These are phyloP conservation scores for Taphrina deformans DNA, from an alignment of 1,139 yeast genomes.

Conservation along the genomic window DNA sequence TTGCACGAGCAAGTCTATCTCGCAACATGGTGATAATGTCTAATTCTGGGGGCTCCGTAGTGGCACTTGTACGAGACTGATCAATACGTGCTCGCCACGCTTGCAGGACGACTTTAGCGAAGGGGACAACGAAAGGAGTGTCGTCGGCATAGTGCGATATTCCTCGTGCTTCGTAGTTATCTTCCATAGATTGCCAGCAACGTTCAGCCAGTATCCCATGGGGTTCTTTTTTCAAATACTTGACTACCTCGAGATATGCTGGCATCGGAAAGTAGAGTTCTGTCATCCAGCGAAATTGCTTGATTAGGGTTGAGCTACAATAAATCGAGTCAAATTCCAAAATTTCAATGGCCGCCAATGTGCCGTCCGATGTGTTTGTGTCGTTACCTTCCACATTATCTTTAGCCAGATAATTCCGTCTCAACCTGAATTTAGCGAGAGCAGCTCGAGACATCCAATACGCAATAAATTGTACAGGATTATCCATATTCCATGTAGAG, in stretches of 20 bases:
- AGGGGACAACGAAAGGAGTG: background rate
- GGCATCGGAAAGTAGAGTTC: background rate
- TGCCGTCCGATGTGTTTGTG: background rate
- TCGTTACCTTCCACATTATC: background rate
- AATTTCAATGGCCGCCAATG: background rate
- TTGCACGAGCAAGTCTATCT: background rate
- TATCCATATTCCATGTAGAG: background rate
- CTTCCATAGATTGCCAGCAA: background rate
- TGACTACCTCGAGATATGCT: background rate
- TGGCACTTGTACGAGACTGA: background rate
- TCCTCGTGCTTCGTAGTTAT: background rate
- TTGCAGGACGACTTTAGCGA: background rate
- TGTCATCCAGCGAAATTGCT: background rate
- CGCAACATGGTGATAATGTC: background rate
- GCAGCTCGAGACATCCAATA: background rate
- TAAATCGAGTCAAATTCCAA: background rate
- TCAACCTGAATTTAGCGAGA: background rate
- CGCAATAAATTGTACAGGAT: background rate
- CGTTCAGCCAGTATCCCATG: background rate
- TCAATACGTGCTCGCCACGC: background rate
- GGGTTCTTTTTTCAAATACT: background rate
- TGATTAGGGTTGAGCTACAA: background rate
- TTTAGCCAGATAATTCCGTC: background rate
- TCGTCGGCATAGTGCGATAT: background rate
- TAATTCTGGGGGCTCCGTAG: background rate